A percentile compares a stretch with the other conserved stretches of the same genome.
Evolutionary conservation across 1,139 yeast species (phyloP).

Genomic region (Geotrichum fermentans): DNA sequence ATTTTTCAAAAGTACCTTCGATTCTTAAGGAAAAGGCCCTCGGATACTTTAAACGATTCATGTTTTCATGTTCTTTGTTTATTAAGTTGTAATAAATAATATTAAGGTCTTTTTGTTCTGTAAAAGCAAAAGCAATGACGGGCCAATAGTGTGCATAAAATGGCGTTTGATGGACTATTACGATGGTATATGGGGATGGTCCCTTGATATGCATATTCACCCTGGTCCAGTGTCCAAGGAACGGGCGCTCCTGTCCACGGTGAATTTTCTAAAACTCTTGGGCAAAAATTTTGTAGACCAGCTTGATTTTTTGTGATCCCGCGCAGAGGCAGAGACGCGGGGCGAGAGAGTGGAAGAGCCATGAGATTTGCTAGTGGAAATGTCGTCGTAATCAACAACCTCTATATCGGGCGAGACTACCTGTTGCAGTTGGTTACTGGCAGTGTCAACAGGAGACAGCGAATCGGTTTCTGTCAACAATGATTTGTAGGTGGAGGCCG

Average conservation of each 20-base stretch:
- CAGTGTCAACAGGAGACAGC: neutral
- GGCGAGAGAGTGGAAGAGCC: neutral
- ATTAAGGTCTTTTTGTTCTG: no score
- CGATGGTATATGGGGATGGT: no score
- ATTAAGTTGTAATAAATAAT: neutral
- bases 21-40: no score
- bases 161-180: no score
- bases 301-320: neutral
- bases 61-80: neutral
- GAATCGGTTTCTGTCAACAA: neutral
- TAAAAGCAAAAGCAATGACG: no score
- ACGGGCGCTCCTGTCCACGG: no score
- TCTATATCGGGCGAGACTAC: neutral
- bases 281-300: slow-evolving; percentile 6
- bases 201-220: no score
- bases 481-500: neutral
- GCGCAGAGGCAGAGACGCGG: neutral
- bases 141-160: no score
- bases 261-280: neutral
- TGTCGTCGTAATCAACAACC: neutral
- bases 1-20: no score
- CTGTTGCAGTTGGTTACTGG: neutral
- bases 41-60: no score
- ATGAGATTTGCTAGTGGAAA: neutral
- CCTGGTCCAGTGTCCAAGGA: no score